Percentiles rank a stretch among this genome's conserved stretches.
phyloP scores from a whole-genome alignment of 2,329 filamentous ascomycete genomes.

The Dissoconium aciculare region DNA sequence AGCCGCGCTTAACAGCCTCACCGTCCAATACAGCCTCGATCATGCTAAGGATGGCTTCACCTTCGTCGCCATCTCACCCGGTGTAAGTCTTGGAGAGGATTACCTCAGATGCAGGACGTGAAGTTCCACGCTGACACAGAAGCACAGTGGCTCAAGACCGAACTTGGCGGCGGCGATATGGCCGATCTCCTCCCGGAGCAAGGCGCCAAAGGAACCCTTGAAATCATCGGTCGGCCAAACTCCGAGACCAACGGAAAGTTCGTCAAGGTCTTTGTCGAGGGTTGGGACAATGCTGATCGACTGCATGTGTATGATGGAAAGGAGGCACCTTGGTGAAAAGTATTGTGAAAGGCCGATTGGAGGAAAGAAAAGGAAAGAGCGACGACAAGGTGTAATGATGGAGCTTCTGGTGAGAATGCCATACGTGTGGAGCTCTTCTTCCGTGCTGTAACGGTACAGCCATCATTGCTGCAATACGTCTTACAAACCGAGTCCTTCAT shows the following conservation, averaged over 20 bases:
- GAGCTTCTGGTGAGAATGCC: too few species aligned
- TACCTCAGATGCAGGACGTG: too few species aligned
- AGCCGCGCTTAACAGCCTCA: slow-evolving; percentile 35
- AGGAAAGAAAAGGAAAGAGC: too few species aligned
- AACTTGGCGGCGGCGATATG: slow-evolving; percentile 24
- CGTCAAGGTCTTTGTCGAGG: slow-evolving; percentile 25
- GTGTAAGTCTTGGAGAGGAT: slow-evolving; percentile 28
- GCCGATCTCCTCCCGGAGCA: slow-evolving; percentile 31
- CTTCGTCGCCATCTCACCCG: slow-evolving; percentile 30
- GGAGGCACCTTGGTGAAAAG: slow-evolving; percentile 6
- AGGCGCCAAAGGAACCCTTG: slow-evolving; percentile 26
- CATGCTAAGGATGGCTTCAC: slow-evolving; percentile 30
- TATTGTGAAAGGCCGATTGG: too few species aligned
- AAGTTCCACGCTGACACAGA: too few species aligned
- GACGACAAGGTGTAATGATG: too few species aligned
- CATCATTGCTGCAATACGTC: too few species aligned
- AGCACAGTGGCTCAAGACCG: slow-evolving; percentile 33
- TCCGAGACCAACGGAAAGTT: slow-evolving; percentile 36
- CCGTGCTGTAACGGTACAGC: too few species aligned
- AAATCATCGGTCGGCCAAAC: slow-evolving; percentile 32
- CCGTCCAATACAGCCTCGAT: slow-evolving; percentile 28
- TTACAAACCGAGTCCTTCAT: too few species aligned
- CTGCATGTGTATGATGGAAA: slow-evolving; percentile 6
- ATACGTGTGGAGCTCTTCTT: too few species aligned
- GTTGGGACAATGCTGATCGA: slow-evolving; percentile 4